Percentiles rank a stretch among this genome's conserved stretches.
Evolutionary conservation across 2,329 filamentous ascomycete genomes (phyloP).

Genomic region (Pseudocercospora crystallina): DNA sequence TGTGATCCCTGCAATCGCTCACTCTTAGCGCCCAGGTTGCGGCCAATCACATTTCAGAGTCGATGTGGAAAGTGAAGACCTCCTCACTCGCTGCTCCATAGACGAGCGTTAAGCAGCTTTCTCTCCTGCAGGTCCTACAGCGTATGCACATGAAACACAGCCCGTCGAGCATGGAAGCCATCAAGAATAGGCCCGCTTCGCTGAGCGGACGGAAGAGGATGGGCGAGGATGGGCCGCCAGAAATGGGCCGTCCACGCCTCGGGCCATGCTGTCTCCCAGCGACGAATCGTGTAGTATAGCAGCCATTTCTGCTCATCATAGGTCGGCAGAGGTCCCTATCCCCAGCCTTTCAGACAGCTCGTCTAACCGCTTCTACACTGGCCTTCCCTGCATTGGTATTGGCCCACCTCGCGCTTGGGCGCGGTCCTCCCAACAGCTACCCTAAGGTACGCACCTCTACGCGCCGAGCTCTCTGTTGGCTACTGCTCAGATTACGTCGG

Average conservation of each 20-base stretch:
- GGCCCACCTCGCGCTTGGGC: conserved; percentile 9
- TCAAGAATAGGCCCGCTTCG: conserved; percentile 21
- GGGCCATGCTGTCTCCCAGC: neutral
- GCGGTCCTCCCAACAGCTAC: conserved; percentile 1
- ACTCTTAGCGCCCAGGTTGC: too few relatives aligned
- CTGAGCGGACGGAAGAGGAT: neutral
- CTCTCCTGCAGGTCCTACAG: neutral
- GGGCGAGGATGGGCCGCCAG: too few relatives aligned
- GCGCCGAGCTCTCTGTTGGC: conserved; percentile 31
- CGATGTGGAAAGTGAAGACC: too few relatives aligned
- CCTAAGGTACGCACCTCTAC: conserved; percentile 18
- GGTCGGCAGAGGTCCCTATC: conserved; percentile 16
- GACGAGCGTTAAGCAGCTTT: conserved; percentile 15
- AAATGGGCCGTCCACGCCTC: too few relatives aligned
- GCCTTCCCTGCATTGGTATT: conserved; percentile 9
- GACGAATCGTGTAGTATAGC: conserved; percentile 30
- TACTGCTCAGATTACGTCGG: conserved; percentile 28
- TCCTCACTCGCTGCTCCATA: conserved; percentile 17
- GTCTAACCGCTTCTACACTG: conserved; percentile 29
- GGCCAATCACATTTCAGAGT: too few relatives aligned
- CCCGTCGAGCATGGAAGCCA: conserved; percentile 27
- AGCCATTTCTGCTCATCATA: conserved; percentile 27
- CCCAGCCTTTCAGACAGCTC: conserved; percentile 31
- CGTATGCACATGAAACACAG: conserved; percentile 26
- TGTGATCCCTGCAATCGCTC: too few relatives aligned